Evolutionary conservation across 2,329 filamentous ascomycete genomes (phyloP).

Genomic region (Apiospora phragmitis): DNA sequence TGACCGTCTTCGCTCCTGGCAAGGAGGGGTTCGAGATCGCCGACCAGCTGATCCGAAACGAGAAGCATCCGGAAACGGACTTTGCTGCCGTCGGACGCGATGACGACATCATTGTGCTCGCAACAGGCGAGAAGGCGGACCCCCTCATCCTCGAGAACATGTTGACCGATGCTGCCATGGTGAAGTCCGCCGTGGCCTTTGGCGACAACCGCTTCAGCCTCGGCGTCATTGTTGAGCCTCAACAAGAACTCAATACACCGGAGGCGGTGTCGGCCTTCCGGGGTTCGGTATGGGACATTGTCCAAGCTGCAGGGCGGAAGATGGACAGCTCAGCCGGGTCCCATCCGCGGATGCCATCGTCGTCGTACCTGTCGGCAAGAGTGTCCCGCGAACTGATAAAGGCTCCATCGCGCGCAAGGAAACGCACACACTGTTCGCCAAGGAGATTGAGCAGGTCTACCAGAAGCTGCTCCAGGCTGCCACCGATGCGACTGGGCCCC

Average conservation of each 20-base stretch:
- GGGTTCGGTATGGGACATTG: background rate
- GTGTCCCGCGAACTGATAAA: conserved; percentile 26
- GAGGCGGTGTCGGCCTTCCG: background rate
- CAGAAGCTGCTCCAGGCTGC: conserved; percentile 7
- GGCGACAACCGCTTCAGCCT: conserved; percentile 24
- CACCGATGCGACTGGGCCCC: conserved; percentile 17
- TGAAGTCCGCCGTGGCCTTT: conserved; percentile 22
- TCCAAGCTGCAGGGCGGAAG: conserved; percentile 17
- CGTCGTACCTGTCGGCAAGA: conserved; percentile 13
- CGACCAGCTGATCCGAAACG: background rate
- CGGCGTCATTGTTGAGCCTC: conserved; percentile 25
- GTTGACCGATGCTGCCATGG: conserved; percentile 18
- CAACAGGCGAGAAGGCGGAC: conserved; percentile 26
- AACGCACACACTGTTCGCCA: conserved; percentile 19
- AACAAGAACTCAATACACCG: conserved; percentile 3
- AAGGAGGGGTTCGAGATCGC: background rate
- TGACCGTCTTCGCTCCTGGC: background rate
- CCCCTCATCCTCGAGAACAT: conserved; percentile 23
- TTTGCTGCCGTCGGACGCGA: background rate
- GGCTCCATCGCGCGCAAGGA: conserved; percentile 26
- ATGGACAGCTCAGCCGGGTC: conserved; percentile 24
- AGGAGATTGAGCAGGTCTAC: conserved; percentile 13
- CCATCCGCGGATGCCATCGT: conserved; percentile 23
- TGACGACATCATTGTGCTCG: conserved; percentile 25
- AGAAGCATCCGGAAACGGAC: background rate